Conservation (phyloP, 768 basidiomycete species). For the Vararia minispora region DNA sequence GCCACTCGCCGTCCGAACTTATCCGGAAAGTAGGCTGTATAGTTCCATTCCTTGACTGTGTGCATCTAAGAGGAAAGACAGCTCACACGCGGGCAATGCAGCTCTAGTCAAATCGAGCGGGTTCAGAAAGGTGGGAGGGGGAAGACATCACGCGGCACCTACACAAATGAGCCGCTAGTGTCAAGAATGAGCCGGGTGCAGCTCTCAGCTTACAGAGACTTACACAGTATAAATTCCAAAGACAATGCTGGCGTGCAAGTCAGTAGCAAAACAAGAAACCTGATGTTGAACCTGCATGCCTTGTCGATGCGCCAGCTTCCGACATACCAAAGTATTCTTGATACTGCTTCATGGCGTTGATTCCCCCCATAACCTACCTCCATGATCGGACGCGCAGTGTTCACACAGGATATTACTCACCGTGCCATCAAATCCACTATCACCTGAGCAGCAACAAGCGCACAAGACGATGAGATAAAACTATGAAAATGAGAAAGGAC, state of each 20-base stretch:
- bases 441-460: conserved; percentile 38
- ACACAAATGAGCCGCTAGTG: conserved; percentile 4
- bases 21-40: conserved; percentile 34
- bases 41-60: neutral
- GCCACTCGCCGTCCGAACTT: conserved; percentile 37
- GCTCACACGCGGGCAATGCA: conserved; percentile 32
- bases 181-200: conserved; percentile 2
- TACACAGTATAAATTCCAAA: conserved; percentile 42
- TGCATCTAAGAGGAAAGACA: neutral
- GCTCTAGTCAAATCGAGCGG: no score
- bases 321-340: conserved; percentile 36
- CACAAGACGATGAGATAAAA: conserved; percentile 36
- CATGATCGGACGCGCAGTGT: neutral
- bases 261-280: neutral
- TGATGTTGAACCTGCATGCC: conserved; percentile 18
- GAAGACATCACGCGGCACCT: no score
- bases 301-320: conserved; percentile 31
- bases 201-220: conserved; percentile 16
- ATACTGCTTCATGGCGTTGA: conserved; percentile 35
- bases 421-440: conserved; percentile 44
- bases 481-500: conserved; percentile 13
- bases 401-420: conserved; percentile 19
- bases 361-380: conserved; percentile 37
- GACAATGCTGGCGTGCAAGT: conserved; percentile 26
- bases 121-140: no score